Percentiles rank a stretch among this genome's conserved stretches.
Evolutionary conservation across 192 early-diverging fungal genomes (phyloP).

Genomic region (Backusella tarrabulga): DNA sequence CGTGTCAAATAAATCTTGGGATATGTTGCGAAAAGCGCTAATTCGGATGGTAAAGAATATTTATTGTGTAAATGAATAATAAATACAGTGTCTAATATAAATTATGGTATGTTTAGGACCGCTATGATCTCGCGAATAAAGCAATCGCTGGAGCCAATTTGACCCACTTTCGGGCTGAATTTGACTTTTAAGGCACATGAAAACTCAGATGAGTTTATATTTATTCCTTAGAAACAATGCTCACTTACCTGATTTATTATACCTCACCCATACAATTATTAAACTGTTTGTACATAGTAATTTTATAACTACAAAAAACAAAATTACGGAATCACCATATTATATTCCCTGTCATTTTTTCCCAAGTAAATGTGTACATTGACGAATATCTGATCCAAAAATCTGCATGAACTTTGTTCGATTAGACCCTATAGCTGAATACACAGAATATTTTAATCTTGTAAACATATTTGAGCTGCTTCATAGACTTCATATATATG

Average conservation of each 20-base stretch:
- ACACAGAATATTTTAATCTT: no score
- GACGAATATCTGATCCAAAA: no score
- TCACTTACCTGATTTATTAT: background rate
- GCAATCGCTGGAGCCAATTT: slow-evolving; percentile 45
- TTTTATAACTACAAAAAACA: background rate
- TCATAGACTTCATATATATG: no score
- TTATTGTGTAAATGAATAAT: background rate
- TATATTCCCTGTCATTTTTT: no score
- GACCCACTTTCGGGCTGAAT: slow-evolving; percentile 55
- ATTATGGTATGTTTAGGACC: slow-evolving; percentile 36
- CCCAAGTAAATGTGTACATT: no score
- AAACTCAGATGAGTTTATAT: background rate
- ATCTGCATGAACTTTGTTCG: no score
- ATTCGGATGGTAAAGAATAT: slow-evolving; percentile 46
- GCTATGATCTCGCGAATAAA: slow-evolving; percentile 54
- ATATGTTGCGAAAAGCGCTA: slow-evolving; percentile 58
- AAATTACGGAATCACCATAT: background rate
- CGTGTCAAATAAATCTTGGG: slow-evolving; percentile 61
- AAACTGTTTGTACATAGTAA: background rate
- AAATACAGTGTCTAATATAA: background rate
- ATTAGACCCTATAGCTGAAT: no score
- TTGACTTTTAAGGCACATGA: slow-evolving; percentile 49
- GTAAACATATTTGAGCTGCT: no score
- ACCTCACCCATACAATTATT: background rate
- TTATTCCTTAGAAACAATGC: background rate